Conservation (phyloP, 169 alveolate genomes). For the Plasmodium ovale region DNA sequence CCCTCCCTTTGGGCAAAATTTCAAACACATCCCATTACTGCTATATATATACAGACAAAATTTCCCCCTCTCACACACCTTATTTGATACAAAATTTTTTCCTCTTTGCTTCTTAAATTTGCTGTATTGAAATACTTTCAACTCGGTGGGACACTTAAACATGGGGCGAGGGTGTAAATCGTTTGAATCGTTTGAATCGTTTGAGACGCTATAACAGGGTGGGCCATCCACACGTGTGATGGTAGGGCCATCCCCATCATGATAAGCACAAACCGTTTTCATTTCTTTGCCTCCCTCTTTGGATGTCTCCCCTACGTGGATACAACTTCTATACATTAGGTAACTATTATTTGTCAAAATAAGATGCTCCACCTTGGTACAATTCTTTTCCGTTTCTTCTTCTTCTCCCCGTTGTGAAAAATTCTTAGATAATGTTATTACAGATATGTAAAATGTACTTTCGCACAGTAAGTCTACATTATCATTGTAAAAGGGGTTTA, state of each 20-base stretch:
- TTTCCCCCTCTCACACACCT: not conserved
- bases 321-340: slow-evolving; percentile 13
- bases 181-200: not conserved
- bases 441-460: slow-evolving; percentile 13
- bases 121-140: slow-evolving; percentile 1
- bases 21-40: not conserved
- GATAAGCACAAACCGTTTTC: not conserved
- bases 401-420: not conserved
- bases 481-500: slow-evolving; percentile 12
- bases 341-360: slow-evolving; percentile 33
- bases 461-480: not conserved
- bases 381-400: not conserved
- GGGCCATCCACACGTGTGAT: too few species aligned
- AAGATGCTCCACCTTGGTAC: slow-evolving; percentile 13
- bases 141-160: too few species aligned
- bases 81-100: not conserved
- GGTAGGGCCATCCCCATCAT: not conserved
- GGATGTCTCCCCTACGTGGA: not conserved
- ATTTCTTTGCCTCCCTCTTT: not conserved
- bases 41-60: slow-evolving; percentile 29
- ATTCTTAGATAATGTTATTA: not conserved
- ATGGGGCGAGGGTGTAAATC: not conserved
- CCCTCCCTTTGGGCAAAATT: slow-evolving; percentile 20
- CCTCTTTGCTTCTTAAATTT: not conserved
- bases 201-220: too few species aligned